Base-by-base conservation (phyloP, 1,139 yeast genomes). In the Geotrichum reessii region DNA sequence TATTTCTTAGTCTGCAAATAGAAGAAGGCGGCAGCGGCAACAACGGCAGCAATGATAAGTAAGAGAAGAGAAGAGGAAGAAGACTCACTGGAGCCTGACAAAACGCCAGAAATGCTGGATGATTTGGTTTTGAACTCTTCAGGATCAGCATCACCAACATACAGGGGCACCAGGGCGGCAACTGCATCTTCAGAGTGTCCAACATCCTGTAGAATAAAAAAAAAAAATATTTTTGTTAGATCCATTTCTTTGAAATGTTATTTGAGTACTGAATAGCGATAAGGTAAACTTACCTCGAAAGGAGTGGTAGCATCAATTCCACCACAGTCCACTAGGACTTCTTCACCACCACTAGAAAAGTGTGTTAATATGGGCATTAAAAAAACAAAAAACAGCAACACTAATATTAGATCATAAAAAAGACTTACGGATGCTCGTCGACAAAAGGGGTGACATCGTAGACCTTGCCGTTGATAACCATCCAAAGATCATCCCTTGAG, bases 101-200 rank as follows among this genome's bases (percentile, higher is more conserved):
- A 17, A 19, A 52, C 21, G 31, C 58, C 52, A 53, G 62, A 58
- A 56, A 61, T 51, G 53, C 52, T 50, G 50, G 51, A 50, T 9
- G 55, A 37, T 64, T 55, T 60, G 53, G 57, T 51, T 58, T 63
- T 65, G 62, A 68, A 67, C 64, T 68, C 63, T 44, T 61, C 68
- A 47, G 77, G 76, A 64, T 83, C 83, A 56, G 85, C 74, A 48
- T 78, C 81, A 63, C 99, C 99, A 63, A 92, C 79, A 67, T 81
- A 78, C 69, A 91, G 77, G 51, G 81, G 82, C 53, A 76, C 78
- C 69, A 95, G 79, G 64, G 87, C 80, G 66, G 86, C 95, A 66
- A 85, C 84, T 44, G 99, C 98, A 67, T 92, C 97, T 65, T 92
- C 97, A 47, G 98, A 91, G 76, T 93, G 99, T 48, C 99, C 99